Evolutionary conservation across 1,139 yeast species (phyloP), one percentile per base, ranked within the genome.

Genomic region (Ogataea hybrid): DNA sequence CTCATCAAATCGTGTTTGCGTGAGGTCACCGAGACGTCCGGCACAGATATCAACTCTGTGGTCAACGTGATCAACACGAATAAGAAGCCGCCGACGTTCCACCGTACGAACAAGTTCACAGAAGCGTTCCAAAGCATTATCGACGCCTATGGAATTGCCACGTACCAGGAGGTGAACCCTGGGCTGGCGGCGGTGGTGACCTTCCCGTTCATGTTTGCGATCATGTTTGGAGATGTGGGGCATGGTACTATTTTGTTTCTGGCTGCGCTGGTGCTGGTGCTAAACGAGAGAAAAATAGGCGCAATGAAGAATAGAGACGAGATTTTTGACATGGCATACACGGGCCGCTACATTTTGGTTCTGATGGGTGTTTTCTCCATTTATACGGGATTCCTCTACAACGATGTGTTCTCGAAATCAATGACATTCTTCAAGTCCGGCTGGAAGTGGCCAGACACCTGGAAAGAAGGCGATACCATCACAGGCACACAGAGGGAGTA

Each of bases 211-310:
- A 88, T 92, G 96, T 92, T 92, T 70, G 97, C 98, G 28, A 86
- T 94, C 54, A 92, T 92, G 99, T 92, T 92, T 73, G 99, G 98
- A 65, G 99, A 92, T 68, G 67, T 90, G 48, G 99, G 99, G 4
- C 99, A 92, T 63, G 98, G 98, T 14, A 70, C 88, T 42, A 76
- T 94, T 47, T 71, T 94, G 55, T 69, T 81, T 34, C 63, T 87
- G 50, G 90, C 86, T 9, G 95, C 95, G 7, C 62, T 79, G 25
- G 71, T 72, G 33, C 68, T 92, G 55, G 89, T 92, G 12, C 53
- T 75, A 39, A 81, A 83, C 56, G 98, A 92, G 64, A 65, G 65
- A 43, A 67, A 68, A 40, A 74, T 92, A 48, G 83, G 75, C 15
- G 71, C 74, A 41, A 74, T 81, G 75, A 76, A 81, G 52, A 71